Base-by-base conservation (phyloP, 805 yeast genomes). In the Lachancea fermentati region DNA sequence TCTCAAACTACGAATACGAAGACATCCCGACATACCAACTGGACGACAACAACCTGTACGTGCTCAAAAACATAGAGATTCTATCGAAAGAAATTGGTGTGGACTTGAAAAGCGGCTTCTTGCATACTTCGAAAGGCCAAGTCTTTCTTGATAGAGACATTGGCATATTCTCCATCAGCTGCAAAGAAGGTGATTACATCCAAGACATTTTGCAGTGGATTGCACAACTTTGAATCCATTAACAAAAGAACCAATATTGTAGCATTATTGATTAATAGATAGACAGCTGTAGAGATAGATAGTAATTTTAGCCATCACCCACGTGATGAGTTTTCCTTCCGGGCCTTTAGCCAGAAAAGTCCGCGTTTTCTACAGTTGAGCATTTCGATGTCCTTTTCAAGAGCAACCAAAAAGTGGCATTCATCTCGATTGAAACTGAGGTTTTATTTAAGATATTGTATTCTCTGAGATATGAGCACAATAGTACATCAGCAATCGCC, bases 191-290 rank as follows among this genome's bases (percentile, higher is more conserved):
- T 11, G 45, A 43, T 11, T 43, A 42, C 34, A 34, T 51, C 13
- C 38, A 43, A 26, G 50, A 47, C 36, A 42, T 51, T 17, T 28
- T 44, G 25, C 48, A 49, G 25, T 51, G 55, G 55, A 45, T 51
- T 15, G 43, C 40, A 15, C 51, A 51, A 22, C 46, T 50, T 19
- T 50, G 34, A 34, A 12, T n/a, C n/a, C n/a, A n/a, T n/a, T n/a
- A n/a, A n/a, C n/a, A n/a, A n/a, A n/a, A n/a, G n/a, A n/a, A n/a
- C n/a, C n/a, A n/a, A n/a, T n/a, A n/a, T n/a, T n/a, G n/a, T n/a
- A n/a, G n/a, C n/a, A n/a, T n/a, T n/a, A n/a, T n/a, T n/a, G n/a
- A n/a, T n/a, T n/a, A n/a, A n/a, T n/a, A n/a, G n/a, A n/a, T n/a
- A n/a, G n/a, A n/a, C n/a, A n/a, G n/a, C n/a, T 22, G 11, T 22